A percentile compares a stretch with the other conserved stretches of the same genome.
phyloP scores from a whole-genome alignment of 805 yeast genomes.

The Candida cerambycidarum region DNA sequence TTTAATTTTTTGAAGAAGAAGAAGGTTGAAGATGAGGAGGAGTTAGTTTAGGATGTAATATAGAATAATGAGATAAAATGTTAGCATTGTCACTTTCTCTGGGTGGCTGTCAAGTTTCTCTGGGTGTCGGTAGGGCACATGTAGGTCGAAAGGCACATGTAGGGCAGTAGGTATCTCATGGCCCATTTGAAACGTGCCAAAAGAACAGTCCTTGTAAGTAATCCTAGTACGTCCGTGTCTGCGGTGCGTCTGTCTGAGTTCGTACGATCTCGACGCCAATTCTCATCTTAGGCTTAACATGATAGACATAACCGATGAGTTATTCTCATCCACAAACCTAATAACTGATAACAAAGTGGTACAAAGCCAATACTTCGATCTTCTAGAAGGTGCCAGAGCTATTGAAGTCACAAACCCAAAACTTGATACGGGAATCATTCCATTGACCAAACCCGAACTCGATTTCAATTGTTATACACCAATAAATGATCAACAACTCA shows the following conservation, averaged over 20 bases:
- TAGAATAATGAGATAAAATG: too few species aligned
- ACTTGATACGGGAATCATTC: slow-evolving; percentile 76
- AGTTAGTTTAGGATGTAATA: slow-evolving; percentile 1
- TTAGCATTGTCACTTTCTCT: too few species aligned
- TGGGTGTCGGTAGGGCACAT: too few species aligned
- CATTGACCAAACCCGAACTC: slow-evolving; percentile 43
- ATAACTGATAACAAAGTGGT: slow-evolving; percentile 56
- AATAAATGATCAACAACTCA: slow-evolving; percentile 39
- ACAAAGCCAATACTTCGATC: slow-evolving; percentile 57
- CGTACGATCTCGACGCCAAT: too few species aligned
- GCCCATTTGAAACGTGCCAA: too few species aligned
- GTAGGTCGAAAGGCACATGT: too few species aligned
- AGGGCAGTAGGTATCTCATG: too few species aligned
- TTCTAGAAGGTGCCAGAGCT: slow-evolving; percentile 86
- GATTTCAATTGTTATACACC: slow-evolving; percentile 45
- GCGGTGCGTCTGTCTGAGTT: too few species aligned
- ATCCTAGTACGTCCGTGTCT: too few species aligned
- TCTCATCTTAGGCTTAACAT: too few species aligned
- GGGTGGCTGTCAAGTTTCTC: too few species aligned
- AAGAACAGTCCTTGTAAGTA: too few species aligned
- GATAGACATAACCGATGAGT: slow-evolving; percentile 56
- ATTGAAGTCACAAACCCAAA: slow-evolving; percentile 70
- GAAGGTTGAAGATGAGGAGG: slow-evolving; percentile 9
- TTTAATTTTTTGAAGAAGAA: slow-evolving; percentile 34
- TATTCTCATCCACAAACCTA: slow-evolving; percentile 39